Percentiles rank a stretch among this genome's conserved stretches.
Conservation (phyloP, 345 rosid species). For the Moringa oleifera region DNA sequence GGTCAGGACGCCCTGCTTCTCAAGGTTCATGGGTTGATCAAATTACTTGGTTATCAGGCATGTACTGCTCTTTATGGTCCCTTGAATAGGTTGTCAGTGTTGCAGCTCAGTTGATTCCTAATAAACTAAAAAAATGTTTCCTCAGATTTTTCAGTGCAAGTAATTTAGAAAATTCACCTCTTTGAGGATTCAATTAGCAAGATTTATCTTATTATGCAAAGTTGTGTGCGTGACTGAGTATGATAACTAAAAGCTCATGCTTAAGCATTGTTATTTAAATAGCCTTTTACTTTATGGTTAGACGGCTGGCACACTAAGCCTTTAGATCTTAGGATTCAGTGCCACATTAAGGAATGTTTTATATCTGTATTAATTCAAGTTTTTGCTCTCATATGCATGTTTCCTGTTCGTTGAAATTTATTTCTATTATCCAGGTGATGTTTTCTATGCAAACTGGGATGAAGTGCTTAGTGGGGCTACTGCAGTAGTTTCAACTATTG, state of each 20-base stretch:
- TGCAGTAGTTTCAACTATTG: conserved; percentile 82
- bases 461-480: conserved; percentile 90
- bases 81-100: conserved; percentile 1
- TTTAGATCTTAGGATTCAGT: neutral
- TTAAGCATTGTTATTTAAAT: neutral
- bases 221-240: neutral
- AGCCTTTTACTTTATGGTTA: neutral
- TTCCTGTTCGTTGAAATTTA: conserved; percentile 1
- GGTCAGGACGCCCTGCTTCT: conserved; percentile 78
- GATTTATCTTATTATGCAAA: neutral
- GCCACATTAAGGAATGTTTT: neutral
- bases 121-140: too few species aligned
- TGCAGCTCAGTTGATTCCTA: neutral
- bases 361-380: conserved; percentile 4
- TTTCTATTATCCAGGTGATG: conserved; percentile 57
- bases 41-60: conserved; percentile 83
- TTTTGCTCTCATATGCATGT: conserved; percentile 1
- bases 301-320: neutral
- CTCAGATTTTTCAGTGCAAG: neutral
- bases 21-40: conserved; percentile 84
- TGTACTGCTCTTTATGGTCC: conserved; percentile 15
- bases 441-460: conserved; percentile 90
- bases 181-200: neutral
- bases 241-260: neutral
- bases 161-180: neutral